phyloP scores from a whole-genome alignment of 1,284 basidiomycete genomes.

The Ganoderma boninense region DNA sequence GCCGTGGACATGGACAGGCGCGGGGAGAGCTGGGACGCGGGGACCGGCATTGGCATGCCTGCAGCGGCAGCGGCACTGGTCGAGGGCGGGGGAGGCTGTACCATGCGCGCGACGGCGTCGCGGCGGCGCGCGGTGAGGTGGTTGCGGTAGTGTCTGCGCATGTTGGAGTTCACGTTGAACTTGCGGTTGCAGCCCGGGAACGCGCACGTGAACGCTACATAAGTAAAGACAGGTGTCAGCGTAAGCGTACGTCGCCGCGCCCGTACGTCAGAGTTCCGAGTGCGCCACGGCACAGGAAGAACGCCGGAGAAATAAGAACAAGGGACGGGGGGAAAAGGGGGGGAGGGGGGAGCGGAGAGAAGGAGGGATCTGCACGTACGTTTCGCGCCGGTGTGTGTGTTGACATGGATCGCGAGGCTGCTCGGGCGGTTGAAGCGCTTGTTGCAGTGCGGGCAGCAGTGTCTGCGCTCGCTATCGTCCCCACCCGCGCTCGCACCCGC shows the following conservation, averaged over 20 bases:
- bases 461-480: slow-evolving; percentile 41
- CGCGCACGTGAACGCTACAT: slow-evolving; percentile 46
- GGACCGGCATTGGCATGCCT: no score
- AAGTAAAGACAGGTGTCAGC: no score
- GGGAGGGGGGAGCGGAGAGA: background rate
- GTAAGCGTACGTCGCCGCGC: background rate
- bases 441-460: slow-evolving; percentile 48
- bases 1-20: slow-evolving; percentile 8
- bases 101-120: slow-evolving; percentile 33
- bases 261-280: slow-evolving; percentile 8
- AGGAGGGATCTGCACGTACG: slow-evolving; percentile 38
- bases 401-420: slow-evolving; percentile 52
- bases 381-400: slow-evolving; percentile 52
- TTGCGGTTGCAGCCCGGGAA: slow-evolving; percentile 49
- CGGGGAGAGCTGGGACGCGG: slow-evolving; percentile 13
- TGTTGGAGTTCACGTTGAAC: slow-evolving; percentile 55
- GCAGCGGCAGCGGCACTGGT: background rate
- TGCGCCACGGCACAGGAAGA: no score
- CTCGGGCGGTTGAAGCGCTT: slow-evolving; percentile 55
- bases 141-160: slow-evolving; percentile 51
- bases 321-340: no score
- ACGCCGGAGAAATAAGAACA: background rate
- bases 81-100: slow-evolving; percentile 20
- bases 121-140: slow-evolving; percentile 40
- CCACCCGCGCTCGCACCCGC: background rate